These are phyloP conservation scores for Penicillium sp. DNA, from an alignment of 2,329 filamentous ascomycete genomes.

Conservation along the genomic window DNA sequence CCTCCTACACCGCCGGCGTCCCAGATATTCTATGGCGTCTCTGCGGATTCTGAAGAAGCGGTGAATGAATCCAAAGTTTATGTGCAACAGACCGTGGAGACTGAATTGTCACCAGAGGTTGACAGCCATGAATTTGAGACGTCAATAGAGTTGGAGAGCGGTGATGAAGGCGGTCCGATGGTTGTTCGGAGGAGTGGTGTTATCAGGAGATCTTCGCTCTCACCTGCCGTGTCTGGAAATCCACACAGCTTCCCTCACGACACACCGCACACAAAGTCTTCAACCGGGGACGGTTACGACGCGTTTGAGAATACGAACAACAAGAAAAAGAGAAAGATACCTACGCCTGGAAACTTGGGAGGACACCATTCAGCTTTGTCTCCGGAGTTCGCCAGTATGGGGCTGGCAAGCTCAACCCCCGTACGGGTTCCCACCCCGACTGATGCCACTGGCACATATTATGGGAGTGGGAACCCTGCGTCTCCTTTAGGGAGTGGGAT, in stretches of 20 bases:
- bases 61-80: conserved; percentile 49
- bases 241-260: conserved; percentile 1
- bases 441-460: conserved; percentile 54
- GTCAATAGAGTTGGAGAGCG: conserved; percentile 59
- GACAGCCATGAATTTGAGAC: conserved; percentile 52
- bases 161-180: conserved; percentile 57
- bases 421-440: conserved; percentile 45
- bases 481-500: conserved; percentile 66
- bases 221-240: conserved; percentile 23
- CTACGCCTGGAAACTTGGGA: conserved; percentile 73
- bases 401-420: conserved; percentile 52
- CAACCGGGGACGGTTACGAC: conserved; percentile 84
- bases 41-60: conserved; percentile 56
- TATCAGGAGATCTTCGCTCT: conserved; percentile 41
- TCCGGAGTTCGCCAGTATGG: conserved; percentile 65
- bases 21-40: conserved; percentile 74
- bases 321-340: conserved; percentile 98
- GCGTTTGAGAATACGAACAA: conserved; percentile 98
- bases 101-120: conserved; percentile 40
- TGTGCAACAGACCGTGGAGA: conserved; percentile 46
- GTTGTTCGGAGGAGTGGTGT: conserved; percentile 45
- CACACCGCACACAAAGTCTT: conserved; percentile 47
- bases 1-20: conserved; percentile 70
- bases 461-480: conserved; percentile 56
- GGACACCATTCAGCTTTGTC: conserved; percentile 60